Evolutionary conservation across 2,329 filamentous ascomycete species (phyloP), one percentile per base, ranked within the genome.

Genomic region (Nectriaceae sp.): DNA sequence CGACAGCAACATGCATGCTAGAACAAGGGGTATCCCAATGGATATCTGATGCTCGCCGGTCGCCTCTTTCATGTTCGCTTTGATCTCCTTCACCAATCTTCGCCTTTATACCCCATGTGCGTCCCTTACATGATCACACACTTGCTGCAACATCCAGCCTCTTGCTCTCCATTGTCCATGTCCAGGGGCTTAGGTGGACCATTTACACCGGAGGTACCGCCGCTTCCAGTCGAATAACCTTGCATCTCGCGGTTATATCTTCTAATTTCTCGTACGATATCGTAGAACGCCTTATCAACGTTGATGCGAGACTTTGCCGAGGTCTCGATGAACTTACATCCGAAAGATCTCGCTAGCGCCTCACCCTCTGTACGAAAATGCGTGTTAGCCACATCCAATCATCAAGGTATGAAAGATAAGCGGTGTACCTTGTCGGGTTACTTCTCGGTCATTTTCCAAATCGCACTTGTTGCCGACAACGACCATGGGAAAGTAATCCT

Each of bases 391-490:
- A 39, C 5, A 39, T 54, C 21, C 21, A 54, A 46, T 20, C 26
- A 44, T 11, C 38, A 40, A 21, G 6, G 13, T n/a, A 19, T 15
- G 19, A 40, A 4, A 16, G 41, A 18, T 6, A 3, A 18, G 15
- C 15, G n/a, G 33, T 84, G 56, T 81, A 96, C 93, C 93, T 84
- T 95, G 87, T 76, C 88, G 87, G 57, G 90, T 88, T 51, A 99
- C 94, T 65, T 93, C 89, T 67, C 94, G 84, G 75, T 99, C 93
- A 62, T 80, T 79, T 67, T 97, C 93, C 70, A 99, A 77, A 90
- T 99, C 94, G 76, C 93, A 97, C 82, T 99, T 99, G 84, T 99
- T 99, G 63, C 91, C 94, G 36, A 97, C 94, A 39, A 99, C 89
- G 49, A 97, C 96, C 79, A 99, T 97, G 62, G 94, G 94, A 79